phyloP scores from a whole-genome alignment of 257 asterid species.

The Paulownia fortunei region DNA sequence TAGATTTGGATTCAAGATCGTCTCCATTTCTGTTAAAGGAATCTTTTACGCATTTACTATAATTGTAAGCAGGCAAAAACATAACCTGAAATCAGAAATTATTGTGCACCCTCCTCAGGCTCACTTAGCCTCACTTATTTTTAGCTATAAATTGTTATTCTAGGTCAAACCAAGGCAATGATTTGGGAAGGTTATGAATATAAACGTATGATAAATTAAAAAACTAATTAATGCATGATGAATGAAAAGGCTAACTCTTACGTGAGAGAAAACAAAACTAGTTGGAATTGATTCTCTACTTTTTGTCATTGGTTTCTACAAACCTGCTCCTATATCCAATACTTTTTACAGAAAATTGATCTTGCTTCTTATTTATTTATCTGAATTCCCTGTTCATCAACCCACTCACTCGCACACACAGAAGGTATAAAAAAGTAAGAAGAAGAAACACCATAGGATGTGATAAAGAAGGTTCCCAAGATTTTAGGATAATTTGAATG shows the following conservation, averaged over 20 bases:
- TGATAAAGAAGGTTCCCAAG: neutral
- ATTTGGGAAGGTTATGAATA: neutral
- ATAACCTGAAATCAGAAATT: neutral
- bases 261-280: neutral
- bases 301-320: neutral
- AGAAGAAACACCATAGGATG: neutral
- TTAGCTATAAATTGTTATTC: neutral
- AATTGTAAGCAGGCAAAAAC: neutral
- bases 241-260: neutral
- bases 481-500: too few relatives aligned
- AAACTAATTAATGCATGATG: neutral
- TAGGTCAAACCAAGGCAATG: too few relatives aligned
- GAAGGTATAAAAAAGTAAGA: neutral
- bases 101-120: neutral
- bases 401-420: too few relatives aligned
- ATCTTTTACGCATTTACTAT: neutral
- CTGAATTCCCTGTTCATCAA: too few relatives aligned
- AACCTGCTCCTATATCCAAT: neutral
- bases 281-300: neutral
- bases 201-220: neutral
- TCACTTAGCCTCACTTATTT: too few relatives aligned
- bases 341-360: neutral
- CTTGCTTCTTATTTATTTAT: neutral
- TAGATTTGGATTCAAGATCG: neutral
- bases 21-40: neutral